A percentile compares a stretch with the other conserved stretches of the same genome.
Conservation (phyloP, 1,284 basidiomycete species). For the Ceratorhiza oryzae-sativae region DNA sequence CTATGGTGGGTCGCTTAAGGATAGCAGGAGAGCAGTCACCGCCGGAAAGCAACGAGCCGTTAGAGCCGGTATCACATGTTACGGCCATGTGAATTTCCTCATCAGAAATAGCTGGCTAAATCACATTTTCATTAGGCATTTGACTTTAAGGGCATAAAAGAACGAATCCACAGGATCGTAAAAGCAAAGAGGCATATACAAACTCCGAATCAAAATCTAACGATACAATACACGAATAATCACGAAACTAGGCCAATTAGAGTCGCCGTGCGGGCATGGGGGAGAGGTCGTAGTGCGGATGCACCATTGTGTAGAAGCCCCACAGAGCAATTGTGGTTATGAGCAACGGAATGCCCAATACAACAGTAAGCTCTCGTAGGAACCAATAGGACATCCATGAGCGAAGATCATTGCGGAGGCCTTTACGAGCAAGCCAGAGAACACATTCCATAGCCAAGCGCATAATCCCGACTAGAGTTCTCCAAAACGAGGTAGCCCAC, state of each 20-base stretch:
- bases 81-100: slow-evolving; percentile 12
- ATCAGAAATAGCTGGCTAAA: neutral
- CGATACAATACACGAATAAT: slow-evolving; percentile 27
- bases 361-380: slow-evolving; percentile 12
- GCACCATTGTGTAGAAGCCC: slow-evolving; percentile 3
- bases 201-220: slow-evolving; percentile 6
- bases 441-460: slow-evolving; percentile 7
- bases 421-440: slow-evolving; percentile 24
- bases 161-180: neutral
- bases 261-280: neutral
- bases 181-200: neutral
- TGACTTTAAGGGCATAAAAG: neutral
- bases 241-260: slow-evolving; percentile 14
- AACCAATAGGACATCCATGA: slow-evolving; percentile 31
- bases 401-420: slow-evolving; percentile 23
- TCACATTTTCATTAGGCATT: slow-evolving; percentile 3
- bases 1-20: neutral
- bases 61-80: slow-evolving; percentile 16
- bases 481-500: slow-evolving; percentile 2
- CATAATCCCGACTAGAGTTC: slow-evolving; percentile 13
- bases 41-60: neutral
- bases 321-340: slow-evolving; percentile 1
- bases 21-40: neutral
- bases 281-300: neutral
- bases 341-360: slow-evolving; percentile 8